phyloP scores from a whole-genome alignment of 169 alveolate species.

The Amoebophrya sp. region DNA sequence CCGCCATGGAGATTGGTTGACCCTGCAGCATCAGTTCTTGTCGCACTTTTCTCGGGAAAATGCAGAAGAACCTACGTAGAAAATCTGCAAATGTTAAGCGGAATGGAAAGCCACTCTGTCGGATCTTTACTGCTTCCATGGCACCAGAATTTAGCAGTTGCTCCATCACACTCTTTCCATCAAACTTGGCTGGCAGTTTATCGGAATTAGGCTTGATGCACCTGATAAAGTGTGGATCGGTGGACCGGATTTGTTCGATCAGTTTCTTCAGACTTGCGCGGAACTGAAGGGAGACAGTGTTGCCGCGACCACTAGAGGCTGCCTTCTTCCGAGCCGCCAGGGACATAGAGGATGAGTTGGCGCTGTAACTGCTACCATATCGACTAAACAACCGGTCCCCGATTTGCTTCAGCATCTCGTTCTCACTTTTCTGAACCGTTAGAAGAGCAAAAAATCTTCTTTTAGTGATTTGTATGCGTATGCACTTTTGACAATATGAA shows the following conservation, averaged over 20 bases:
- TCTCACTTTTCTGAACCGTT: not conserved
- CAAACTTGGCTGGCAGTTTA: conserved; percentile 66
- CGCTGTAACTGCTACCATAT: no score
- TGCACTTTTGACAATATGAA: no score
- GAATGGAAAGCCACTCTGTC: not conserved
- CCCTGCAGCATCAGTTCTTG: no score
- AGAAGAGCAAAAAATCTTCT: no score
- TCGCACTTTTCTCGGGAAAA: not conserved
- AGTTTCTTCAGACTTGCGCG: conserved; percentile 26
- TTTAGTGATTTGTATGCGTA: no score
- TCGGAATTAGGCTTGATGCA: conserved; percentile 74
- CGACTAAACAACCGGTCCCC: no score
- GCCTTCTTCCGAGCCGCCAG: no score
- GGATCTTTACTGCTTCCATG: conserved; percentile 60
- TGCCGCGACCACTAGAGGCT: no score
- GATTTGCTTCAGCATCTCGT: not conserved
- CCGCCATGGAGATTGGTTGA: no score
- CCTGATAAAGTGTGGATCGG: conserved; percentile 75
- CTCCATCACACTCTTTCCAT: conserved; percentile 60
- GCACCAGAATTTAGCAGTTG: conserved; percentile 69
- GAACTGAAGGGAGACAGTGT: not conserved
- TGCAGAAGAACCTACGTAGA: not conserved
- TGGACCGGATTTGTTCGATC: conserved; percentile 63
- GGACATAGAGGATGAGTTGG: no score
- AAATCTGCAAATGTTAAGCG: not conserved